A percentile compares a stretch with the other conserved stretches of the same genome.
These are phyloP conservation scores for Yamadazyma pseudoaaseri DNA, from an alignment of 1,139 yeast genomes.

Conservation along the genomic window DNA sequence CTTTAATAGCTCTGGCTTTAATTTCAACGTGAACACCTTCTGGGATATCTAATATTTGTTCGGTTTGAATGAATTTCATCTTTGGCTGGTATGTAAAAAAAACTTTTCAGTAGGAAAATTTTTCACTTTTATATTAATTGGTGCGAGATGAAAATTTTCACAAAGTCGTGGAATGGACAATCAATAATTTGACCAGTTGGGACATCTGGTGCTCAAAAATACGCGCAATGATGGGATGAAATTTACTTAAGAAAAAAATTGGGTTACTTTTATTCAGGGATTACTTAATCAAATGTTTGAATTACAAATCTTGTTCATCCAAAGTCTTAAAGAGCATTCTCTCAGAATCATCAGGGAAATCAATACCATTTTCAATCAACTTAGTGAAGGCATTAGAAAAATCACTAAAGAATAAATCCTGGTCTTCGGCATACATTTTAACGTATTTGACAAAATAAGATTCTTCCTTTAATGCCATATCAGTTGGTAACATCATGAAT, in stretches of 20 bases:
- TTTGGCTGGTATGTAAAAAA: constrained; percentile 2
- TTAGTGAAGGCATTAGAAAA: constrained; percentile 68
- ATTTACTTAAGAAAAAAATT: neutral
- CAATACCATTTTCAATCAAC: constrained; percentile 73
- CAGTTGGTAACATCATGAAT: constrained; percentile 92
- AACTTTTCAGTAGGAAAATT: constrained; percentile 4
- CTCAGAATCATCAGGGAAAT: constrained; percentile 49
- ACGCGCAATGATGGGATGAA: neutral
- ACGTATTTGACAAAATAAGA: constrained; percentile 64
- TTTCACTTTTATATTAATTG: constrained; percentile 6
- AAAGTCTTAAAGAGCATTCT: constrained; percentile 61
- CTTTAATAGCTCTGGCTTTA: constrained; percentile 89
- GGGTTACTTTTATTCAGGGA: too few relatives aligned
- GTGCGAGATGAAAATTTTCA: constrained; percentile 1
- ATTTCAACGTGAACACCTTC: constrained; percentile 90
- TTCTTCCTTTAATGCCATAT: constrained; percentile 71
- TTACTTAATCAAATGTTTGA: neutral
- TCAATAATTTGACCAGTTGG: constrained; percentile 1
- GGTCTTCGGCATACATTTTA: constrained; percentile 68
- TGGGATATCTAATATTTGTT: constrained; percentile 89
- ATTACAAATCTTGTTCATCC: constrained; percentile 51
- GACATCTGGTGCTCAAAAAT: constrained; percentile 1
- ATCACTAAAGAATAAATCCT: constrained; percentile 67
- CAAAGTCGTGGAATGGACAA: constrained; percentile 2
- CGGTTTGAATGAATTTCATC: constrained; percentile 96